These are phyloP conservation scores for Prinsepia uniflora DNA, from an alignment of 306 rosid genomes.

Conservation along the genomic window DNA sequence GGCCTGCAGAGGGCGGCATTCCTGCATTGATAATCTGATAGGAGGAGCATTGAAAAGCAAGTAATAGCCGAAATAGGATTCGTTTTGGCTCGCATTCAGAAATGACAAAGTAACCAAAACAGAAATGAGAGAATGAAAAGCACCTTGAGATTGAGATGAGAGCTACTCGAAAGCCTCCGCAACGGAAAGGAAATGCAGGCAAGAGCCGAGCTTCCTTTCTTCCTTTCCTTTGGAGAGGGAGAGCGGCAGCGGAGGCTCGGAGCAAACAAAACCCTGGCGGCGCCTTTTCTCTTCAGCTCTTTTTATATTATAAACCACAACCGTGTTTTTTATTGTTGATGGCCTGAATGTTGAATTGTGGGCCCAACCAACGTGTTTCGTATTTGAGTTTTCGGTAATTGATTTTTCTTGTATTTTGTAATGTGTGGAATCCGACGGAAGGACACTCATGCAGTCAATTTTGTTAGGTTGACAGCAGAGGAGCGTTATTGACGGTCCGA, in stretches of 20 bases:
- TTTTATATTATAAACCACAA: background rate
- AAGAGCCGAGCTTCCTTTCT: background rate
- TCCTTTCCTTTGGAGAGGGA: background rate
- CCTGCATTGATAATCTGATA: background rate
- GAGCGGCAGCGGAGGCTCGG: background rate
- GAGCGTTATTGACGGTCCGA: background rate
- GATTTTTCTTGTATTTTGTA: background rate
- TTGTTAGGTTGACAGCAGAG: background rate
- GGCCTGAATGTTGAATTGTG: background rate
- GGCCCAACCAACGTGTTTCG: constrained; percentile 7
- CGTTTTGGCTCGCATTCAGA: constrained; percentile 1
- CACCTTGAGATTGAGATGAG: constrained; percentile 24
- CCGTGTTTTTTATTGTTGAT: background rate
- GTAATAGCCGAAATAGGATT: too few relatives aligned
- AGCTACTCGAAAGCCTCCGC: background rate
- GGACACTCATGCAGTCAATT: background rate
- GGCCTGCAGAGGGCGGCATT: too few relatives aligned
- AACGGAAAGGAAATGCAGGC: background rate
- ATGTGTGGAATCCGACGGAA: background rate
- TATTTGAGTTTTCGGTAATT: background rate
- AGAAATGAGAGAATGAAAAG: background rate
- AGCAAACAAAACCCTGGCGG: constrained; percentile 27
- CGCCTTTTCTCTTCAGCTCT: constrained; percentile 11
- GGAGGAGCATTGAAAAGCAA: background rate
- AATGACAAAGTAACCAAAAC: background rate